Evolutionary conservation across 1,284 basidiomycete genomes (phyloP), one percentile per base, ranked within the genome.

Genomic region (Psilocybe mexicana): DNA sequence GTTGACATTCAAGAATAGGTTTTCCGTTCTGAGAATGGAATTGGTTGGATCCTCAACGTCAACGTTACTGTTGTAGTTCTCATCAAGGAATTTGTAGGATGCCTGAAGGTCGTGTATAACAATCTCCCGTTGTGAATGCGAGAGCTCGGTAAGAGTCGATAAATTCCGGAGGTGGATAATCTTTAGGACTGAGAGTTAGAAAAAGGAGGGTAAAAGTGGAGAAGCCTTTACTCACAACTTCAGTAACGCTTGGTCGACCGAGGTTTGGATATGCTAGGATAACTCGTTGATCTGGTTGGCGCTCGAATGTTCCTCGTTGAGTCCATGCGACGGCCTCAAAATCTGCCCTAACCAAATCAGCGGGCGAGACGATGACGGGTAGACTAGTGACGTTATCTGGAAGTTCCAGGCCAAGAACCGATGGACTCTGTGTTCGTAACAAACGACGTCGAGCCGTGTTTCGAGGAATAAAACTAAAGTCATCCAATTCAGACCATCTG

Each of bases 321-420:
- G 76, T 76, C 80, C 80, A 82, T 1, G 75, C 75, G 11, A 81
- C 67, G 0, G 70, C 48, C 60, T 74, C 74, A 45, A 69, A 74
- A 33, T 74, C 68, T 24, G 64, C 42, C 33, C 68, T 70, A 5
- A 81, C 67, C 8, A 80, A 58, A 45, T 78, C 60, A 2, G 33
- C 61, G 0, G 80, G 79, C 1, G 72, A 58, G 0, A 79, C 74
- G 18, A 80, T 59, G 2, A 49, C 52, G 0, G 70, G 71, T 23
- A 78, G 62, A 14, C 25, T 12, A 5, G 48, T 55, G 40, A 67
- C 69, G 51, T 70, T 74, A 3, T 38, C 36, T 7, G 63, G 57
- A 26, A 60, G 59, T 54, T 62, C 40, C 38, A 65, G 28, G 35
- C 52, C 57, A 55, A 53, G 33, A 51, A 58, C 52, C 53, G 28